Evolutionary conservation across 352 stramenopile genomes (phyloP), one percentile per base, ranked within the genome.

Genomic region (Phytopythium cucurbitacearum): DNA sequence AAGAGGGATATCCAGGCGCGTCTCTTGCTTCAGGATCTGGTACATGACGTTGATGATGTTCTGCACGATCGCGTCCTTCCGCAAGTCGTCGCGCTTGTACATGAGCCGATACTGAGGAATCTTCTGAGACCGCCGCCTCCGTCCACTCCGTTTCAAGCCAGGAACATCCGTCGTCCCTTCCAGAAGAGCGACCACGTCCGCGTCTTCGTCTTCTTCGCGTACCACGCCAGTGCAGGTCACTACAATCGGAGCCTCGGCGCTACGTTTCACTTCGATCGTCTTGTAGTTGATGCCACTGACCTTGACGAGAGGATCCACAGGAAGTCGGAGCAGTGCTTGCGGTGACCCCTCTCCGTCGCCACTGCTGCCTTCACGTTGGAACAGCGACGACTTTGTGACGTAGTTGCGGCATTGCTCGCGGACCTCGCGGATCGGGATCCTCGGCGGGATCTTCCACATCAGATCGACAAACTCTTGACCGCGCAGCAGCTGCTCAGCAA

Each of bases 1-100:
- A 5, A 94, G 56, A 10, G 81, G 81, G 52, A 91, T 90, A 52
- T 92, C 81, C 9, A 91, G 59, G 3, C 73, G 71, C 3, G 82
- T 92, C 60, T 94, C 84, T 41, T 89, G 69, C 63, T 94, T 91
- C 43, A 94, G 65, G 53, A 94, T 91, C 48, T 84, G 49, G 59
- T 94, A 92, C 84, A 94, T 94, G 56, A 94, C 78, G 61, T 90
- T 91, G 62, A 94, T 94, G 55, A 92, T 92, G 62, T 92, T 94
- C 58, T 92, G 84, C 48, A 94, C 81, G 35, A 89, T 85, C 3
- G 80, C 71, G 57, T 94, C 84, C 58, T 92, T 94, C 10, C 84
- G 80, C 5, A 94, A 52, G 60, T 94, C 84, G 45, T 94, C 84
- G 9, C 83, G 80, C 57, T 94, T 94, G 79, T 91, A 94, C 83